Percentiles rank a stretch among this genome's conserved stretches.
phyloP scores from a whole-genome alignment of 108 stramenopile species.

The Epipyxis sp. region DNA sequence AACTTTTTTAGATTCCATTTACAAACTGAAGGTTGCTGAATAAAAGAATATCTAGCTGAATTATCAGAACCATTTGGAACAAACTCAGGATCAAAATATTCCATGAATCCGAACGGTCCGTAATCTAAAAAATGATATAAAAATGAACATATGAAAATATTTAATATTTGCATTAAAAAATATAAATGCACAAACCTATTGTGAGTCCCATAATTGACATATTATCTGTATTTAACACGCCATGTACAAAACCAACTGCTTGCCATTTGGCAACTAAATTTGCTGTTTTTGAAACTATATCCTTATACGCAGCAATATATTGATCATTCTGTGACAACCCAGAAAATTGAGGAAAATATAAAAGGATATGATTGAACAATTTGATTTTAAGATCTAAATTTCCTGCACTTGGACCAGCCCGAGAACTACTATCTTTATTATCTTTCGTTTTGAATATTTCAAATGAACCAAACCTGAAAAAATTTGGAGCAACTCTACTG shows the following conservation, averaged over 20 bases:
- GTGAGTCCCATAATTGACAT: slow-evolving; percentile 39
- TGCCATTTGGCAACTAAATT: background rate
- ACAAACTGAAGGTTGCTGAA: background rate
- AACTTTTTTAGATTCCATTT: slow-evolving; percentile 15
- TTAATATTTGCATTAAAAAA: too few relatives aligned
- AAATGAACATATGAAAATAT: too few relatives aligned
- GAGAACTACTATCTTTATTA: slow-evolving; percentile 18
- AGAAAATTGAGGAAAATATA: background rate
- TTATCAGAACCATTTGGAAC: slow-evolving; percentile 27
- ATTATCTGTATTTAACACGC: slow-evolving; percentile 50
- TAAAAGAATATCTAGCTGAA: background rate
- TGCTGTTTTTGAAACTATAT: too few relatives aligned
- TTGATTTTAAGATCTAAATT: background rate
- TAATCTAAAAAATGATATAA: slow-evolving; percentile 29
- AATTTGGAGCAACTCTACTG: slow-evolving; percentile 41
- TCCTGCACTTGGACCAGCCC: slow-evolving; percentile 37
- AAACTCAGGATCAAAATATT: background rate
- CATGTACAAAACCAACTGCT: slow-evolving; percentile 45
- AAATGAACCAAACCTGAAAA: slow-evolving; percentile 47
- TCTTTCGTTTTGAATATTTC: slow-evolving; percentile 42
- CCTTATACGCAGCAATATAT: too few relatives aligned
- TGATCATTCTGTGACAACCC: too few relatives aligned
- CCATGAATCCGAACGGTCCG: slow-evolving; percentile 28
- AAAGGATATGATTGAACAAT: background rate
- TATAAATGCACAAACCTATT: too few relatives aligned